A percentile compares a stretch with the other conserved stretches of the same genome.
phyloP scores from a whole-genome alignment of 192 early-diverging fungal species.

The Coemansia sp. region DNA sequence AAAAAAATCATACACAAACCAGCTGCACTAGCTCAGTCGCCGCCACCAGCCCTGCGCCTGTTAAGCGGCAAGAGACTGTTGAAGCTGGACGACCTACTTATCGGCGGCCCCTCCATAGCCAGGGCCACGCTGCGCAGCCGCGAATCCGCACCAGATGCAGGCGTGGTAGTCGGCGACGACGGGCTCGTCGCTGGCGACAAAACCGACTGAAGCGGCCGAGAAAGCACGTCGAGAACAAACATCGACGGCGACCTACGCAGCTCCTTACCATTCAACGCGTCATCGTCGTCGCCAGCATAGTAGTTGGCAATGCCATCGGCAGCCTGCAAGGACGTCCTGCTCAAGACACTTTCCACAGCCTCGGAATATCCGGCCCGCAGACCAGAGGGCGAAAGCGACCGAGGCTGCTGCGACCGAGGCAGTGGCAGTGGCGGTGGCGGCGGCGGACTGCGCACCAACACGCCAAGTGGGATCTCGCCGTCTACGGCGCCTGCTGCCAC shows the following conservation, averaged over 20 bases:
- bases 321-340: no score
- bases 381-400: no score
- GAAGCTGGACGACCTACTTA: conserved; percentile 30
- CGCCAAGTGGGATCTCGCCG: not conserved
- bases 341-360: no score
- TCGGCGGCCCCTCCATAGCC: conserved; percentile 5
- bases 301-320: not conserved
- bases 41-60: conserved; percentile 15
- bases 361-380: no score
- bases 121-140: conserved; percentile 2
- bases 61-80: conserved; percentile 19
- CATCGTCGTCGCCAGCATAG: no score
- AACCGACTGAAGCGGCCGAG: conserved; percentile 7
- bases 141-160: not conserved
- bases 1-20: not conserved
- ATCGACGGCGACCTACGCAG: conserved; percentile 18
- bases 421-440: no score
- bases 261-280: not conserved
- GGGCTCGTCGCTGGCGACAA: conserved; percentile 2
- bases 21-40: not conserved
- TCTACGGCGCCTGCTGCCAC: not conserved
- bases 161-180: not conserved
- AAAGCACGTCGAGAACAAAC: conserved; percentile 24
- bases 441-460: no score
- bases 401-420: no score